A percentile compares a stretch with the other conserved stretches of the same genome.
phyloP scores from a whole-genome alignment of 345 rosid genomes.

The Euclidium syriacum region DNA sequence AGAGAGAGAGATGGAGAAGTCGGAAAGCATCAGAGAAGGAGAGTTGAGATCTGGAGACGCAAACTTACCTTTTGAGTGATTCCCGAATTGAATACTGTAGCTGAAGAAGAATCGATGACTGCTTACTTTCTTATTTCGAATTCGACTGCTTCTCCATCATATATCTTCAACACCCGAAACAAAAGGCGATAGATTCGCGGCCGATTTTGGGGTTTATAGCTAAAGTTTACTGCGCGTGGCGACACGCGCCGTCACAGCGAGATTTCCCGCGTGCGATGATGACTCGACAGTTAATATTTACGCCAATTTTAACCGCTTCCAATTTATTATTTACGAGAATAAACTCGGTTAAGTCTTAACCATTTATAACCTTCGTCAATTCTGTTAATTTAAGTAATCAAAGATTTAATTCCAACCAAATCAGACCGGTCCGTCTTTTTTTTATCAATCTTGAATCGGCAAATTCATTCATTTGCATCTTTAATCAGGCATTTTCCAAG shows the following conservation, averaged over 20 bases:
- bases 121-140: neutral
- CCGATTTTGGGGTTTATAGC: neutral
- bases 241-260: constrained; percentile 13
- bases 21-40: neutral
- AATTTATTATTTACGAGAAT: neutral
- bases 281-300: neutral
- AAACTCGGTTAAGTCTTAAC: neutral
- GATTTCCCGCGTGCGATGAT: constrained; percentile 25
- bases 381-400: no score
- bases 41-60: constrained; percentile 17
- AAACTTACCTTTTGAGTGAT: constrained; percentile 13
- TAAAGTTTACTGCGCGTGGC: neutral
- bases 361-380: neutral
- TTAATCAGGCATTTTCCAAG: neutral
- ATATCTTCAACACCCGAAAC: neutral
- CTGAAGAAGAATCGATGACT: neutral
- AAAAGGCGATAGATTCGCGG: neutral
- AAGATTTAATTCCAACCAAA: neutral
- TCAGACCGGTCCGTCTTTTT: constrained; percentile 7
- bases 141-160: no score
- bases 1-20: neutral
- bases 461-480: constrained; percentile 7
- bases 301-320: constrained; percentile 12
- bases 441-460: neutral
- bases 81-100: neutral